These are phyloP conservation scores for Gossypium thurberi DNA, from an alignment of 345 rosid species.

Conservation along the genomic window DNA sequence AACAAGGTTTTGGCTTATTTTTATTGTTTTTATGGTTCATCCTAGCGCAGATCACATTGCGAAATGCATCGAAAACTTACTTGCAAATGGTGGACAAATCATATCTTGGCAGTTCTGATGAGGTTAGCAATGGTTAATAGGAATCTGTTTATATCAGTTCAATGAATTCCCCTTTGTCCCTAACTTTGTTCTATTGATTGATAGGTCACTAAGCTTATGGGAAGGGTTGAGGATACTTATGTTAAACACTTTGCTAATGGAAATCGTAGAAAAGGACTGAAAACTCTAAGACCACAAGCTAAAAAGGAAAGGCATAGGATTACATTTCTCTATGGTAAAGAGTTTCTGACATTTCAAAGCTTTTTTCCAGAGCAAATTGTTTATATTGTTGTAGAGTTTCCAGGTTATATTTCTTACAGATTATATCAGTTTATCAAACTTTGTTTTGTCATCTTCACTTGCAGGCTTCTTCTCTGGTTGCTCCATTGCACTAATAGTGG, in stretches of 20 bases:
- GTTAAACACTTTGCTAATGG: constrained; percentile 73
- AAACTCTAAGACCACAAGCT: constrained; percentile 42
- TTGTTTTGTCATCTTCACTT: neutral
- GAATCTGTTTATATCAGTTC: neutral
- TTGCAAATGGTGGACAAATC: constrained; percentile 62
- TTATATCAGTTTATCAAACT: neutral
- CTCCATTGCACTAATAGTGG: constrained; percentile 49
- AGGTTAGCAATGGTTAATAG: constrained; percentile 28
- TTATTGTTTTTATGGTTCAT: neutral
- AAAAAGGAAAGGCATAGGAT: constrained; percentile 57
- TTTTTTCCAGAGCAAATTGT: neutral
- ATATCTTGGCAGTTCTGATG: constrained; percentile 59
- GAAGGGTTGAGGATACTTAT: constrained; percentile 54
- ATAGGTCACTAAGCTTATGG: constrained; percentile 59
- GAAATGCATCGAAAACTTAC: constrained; percentile 59
- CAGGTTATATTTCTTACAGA: neutral
- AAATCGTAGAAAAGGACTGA: constrained; percentile 64
- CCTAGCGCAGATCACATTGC: constrained; percentile 40
- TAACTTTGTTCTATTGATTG: neutral
- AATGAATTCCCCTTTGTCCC: neutral
- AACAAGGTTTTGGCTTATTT: neutral
- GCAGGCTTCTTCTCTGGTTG: constrained; percentile 65
- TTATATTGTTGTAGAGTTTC: neutral
- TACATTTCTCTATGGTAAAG: constrained; percentile 60
- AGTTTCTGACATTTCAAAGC: neutral